A percentile compares a stretch with the other conserved stretches of the same genome.
phyloP scores from a whole-genome alignment of 2,329 filamentous ascomycete genomes.

The Huntiella abstrusa region DNA sequence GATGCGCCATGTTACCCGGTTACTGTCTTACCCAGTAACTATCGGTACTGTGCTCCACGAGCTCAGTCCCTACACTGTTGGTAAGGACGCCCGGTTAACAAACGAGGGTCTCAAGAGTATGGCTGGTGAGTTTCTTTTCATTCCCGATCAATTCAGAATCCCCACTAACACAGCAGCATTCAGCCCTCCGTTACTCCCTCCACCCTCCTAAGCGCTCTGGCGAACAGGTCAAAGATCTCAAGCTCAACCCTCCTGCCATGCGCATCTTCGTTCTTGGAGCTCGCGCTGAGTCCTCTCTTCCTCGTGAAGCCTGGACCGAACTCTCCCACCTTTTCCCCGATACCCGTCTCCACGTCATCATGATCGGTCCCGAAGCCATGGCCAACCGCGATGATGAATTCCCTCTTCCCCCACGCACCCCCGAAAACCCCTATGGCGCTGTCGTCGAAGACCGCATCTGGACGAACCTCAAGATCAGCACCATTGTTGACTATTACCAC shows the following conservation, averaged over 20 bases:
- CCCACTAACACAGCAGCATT: slow-evolving; percentile 1
- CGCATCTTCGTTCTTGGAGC: slow-evolving; percentile 87
- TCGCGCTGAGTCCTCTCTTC: slow-evolving; percentile 90
- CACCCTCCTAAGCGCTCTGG: slow-evolving; percentile 67
- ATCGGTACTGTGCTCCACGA: slow-evolving; percentile 86
- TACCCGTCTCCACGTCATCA: slow-evolving; percentile 73
- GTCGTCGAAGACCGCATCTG: slow-evolving; percentile 81
- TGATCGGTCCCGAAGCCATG: slow-evolving; percentile 95
- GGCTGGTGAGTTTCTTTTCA: slow-evolving; percentile 43
- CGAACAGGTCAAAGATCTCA: slow-evolving; percentile 55
- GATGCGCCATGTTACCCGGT: slow-evolving; percentile 79
- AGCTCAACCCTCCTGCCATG: slow-evolving; percentile 69
- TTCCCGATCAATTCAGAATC: neutral
- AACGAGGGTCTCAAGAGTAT: slow-evolving; percentile 84
- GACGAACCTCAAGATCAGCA: slow-evolving; percentile 86
- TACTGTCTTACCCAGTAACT: slow-evolving; percentile 86
- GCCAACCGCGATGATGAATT: slow-evolving; percentile 83
- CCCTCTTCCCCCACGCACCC: slow-evolving; percentile 68
- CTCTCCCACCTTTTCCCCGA: slow-evolving; percentile 89
- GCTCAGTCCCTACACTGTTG: slow-evolving; percentile 76
- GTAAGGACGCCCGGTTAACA: slow-evolving; percentile 56
- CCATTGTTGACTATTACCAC: slow-evolving; percentile 96
- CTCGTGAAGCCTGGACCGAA: slow-evolving; percentile 85
- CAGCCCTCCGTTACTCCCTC: slow-evolving; percentile 79
- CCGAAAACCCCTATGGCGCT: slow-evolving; percentile 80